Evolutionary conservation across 163 green algal genomes (phyloP).

Genomic region (Scenedesmus sp.): DNA sequence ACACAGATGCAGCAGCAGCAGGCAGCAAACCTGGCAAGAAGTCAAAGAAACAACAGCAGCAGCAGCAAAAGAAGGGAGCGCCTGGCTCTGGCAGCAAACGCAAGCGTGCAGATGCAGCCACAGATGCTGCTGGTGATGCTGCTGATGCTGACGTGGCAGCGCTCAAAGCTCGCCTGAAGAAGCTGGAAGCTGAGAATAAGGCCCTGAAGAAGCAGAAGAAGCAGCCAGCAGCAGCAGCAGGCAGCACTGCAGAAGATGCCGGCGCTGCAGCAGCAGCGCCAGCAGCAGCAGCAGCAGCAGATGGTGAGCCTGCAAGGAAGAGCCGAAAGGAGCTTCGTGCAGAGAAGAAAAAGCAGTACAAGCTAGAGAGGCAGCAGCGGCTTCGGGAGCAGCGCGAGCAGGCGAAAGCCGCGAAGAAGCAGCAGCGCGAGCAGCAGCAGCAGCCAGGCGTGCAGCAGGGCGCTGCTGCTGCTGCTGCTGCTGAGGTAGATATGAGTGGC

Average conservation of each 20-base stretch:
- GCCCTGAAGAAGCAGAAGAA: constrained; percentile 60
- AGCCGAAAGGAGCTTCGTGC: constrained; percentile 4
- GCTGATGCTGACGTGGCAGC: constrained; percentile 32
- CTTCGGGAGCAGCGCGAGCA: background rate
- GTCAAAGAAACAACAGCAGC: constrained; percentile 32
- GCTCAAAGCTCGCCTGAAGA: constrained; percentile 60
- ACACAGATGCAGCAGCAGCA: constrained; percentile 25
- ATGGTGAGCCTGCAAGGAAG: background rate
- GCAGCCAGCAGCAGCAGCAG: background rate
- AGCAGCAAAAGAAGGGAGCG: constrained; percentile 47
- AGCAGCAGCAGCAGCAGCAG: constrained; percentile 15
- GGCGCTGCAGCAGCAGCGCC: background rate
- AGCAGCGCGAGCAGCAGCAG: constrained; percentile 33
- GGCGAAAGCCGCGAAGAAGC: background rate
- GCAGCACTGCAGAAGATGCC: background rate
- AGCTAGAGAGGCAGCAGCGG: background rate
- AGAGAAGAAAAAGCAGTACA: constrained; percentile 14
- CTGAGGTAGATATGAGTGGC: constrained; percentile 59
- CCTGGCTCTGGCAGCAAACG: background rate
- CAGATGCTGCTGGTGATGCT: background rate
- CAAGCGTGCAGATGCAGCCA: background rate
- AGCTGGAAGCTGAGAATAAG: constrained; percentile 71
- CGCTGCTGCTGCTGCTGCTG: constrained; percentile 8
- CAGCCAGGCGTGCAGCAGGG: constrained; percentile 18
- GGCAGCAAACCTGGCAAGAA: constrained; percentile 26